A percentile compares a stretch with the other conserved stretches of the same genome.
Evolutionary conservation across 2,329 filamentous ascomycete species (phyloP).

Genomic region (Zasmidium citrigriseum): DNA sequence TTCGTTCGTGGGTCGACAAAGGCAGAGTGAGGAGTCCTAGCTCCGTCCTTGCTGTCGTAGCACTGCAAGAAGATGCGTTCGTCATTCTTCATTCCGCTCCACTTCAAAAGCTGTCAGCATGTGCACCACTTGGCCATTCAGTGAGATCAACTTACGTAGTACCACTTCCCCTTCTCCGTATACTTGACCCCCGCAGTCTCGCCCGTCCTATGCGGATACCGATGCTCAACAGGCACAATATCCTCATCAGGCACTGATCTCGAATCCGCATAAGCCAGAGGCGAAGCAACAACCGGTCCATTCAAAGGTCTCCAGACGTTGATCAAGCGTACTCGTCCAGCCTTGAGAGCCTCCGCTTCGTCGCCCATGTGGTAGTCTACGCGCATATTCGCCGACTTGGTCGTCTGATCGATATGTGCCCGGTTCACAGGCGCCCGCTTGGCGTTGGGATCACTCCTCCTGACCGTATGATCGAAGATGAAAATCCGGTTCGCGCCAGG

Average conservation of each 20-base stretch:
- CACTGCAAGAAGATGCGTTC: constrained; percentile 56
- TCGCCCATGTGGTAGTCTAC: constrained; percentile 67
- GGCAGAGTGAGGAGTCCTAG: constrained; percentile 67
- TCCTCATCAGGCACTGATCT: constrained; percentile 60
- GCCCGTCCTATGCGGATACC: constrained; percentile 70
- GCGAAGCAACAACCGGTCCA: constrained; percentile 57
- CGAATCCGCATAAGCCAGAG: constrained; percentile 60
- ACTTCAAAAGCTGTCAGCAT: constrained; percentile 27
- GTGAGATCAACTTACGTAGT: constrained; percentile 51
- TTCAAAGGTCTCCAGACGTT: constrained; percentile 79
- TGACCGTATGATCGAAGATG: constrained; percentile 87
- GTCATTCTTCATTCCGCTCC: constrained; percentile 71
- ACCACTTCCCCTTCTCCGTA: constrained; percentile 67
- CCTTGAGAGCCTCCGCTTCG: constrained; percentile 67
- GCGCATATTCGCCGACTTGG: constrained; percentile 63
- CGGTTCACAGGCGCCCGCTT: constrained; percentile 68
- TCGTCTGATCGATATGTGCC: constrained; percentile 84
- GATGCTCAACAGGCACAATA: constrained; percentile 70
- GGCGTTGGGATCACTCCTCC: constrained; percentile 62
- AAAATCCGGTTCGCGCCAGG: constrained; percentile 67
- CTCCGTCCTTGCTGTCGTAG: constrained; percentile 44
- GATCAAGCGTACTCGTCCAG: constrained; percentile 75
- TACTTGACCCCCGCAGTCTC: constrained; percentile 71
- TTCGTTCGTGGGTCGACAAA: constrained; percentile 76
- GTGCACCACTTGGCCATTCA: background rate